Base-by-base conservation (phyloP, 768 basidiomycete genomes). In the Sutorius australiensis region DNA sequence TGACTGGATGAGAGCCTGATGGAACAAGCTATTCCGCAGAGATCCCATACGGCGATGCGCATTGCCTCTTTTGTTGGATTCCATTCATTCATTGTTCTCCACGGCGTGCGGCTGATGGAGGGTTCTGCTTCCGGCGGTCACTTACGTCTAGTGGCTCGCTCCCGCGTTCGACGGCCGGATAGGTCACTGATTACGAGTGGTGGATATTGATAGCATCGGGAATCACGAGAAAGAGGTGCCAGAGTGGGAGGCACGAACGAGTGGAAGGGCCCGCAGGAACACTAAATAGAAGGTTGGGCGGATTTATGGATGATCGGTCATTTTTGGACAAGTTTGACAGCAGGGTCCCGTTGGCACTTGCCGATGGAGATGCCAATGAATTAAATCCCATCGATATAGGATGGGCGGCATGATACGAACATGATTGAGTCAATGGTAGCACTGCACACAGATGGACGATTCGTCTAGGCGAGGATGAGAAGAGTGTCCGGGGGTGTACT, bases 71-170 rank as follows among this genome's bases (percentile, higher is more conserved):
- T 30, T 43, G 51, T 27, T 45, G 50, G n/a, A 36, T 57, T 64
- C 49, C 41, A 60, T 61, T 58, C 56, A 67, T 65, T 59, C 49
- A 58, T 67, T 55, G 51, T 56, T 53, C 47, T 56, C 37, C 46
- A 55, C 42, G 57, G 49, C 61, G 38, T 63, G 53, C 50, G 53
- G 34, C 41, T 61, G 57, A 65, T 67, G 54, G 57, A 56, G 53
- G 66, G 51, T 54, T 49, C 55, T 60, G 53, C 52, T 62, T 57
- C 61, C 55, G 61, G 49, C 41, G 60, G 53, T 63, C 62, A 64
- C 58, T 68, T 68, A 68, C 67, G 67, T 68, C 56, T 54, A 37
- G 57, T 62, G 54, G 56, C 62, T 68, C 67, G 67, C 67, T 70
- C 57, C 67, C 67, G 67, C 59, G 59, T 56, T 59, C 30, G 54